Percentiles rank a stretch among this genome's conserved stretches.
Conservation (phyloP, 2,329 filamentous ascomycete species). For the Botrytis tulipae region DNA sequence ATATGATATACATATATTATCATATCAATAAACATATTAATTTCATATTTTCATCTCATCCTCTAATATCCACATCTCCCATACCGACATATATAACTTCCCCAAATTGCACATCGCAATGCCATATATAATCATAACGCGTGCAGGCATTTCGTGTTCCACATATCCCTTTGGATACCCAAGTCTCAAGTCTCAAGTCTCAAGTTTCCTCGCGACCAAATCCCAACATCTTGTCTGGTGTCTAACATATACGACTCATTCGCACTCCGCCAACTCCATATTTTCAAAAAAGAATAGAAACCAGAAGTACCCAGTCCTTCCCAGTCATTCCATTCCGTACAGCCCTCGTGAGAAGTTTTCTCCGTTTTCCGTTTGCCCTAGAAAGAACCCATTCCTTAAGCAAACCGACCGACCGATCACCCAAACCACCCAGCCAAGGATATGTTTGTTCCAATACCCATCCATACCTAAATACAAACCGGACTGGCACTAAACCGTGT, state of each 20-base stretch:
- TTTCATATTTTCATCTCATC: background rate
- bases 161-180: background rate
- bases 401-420: background rate
- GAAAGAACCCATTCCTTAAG: background rate
- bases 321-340: background rate
- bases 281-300: background rate
- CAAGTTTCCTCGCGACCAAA: background rate
- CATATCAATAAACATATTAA: background rate
- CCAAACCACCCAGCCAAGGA: background rate
- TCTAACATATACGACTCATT: background rate
- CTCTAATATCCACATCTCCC: background rate
- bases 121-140: background rate
- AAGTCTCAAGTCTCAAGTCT: background rate
- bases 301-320: background rate
- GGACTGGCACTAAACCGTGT: background rate
- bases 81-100: background rate
- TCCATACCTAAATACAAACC: constrained; percentile 2
- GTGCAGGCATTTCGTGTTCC: background rate
- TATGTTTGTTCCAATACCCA: background rate
- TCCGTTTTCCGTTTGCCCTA: background rate
- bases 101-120: background rate
- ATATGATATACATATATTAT: background rate
- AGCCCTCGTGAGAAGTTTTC: background rate
- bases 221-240: background rate
- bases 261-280: background rate